Evolutionary conservation across 805 yeast species (phyloP), one percentile per base, ranked within the genome.

Genomic region (Barnettozyma vustinii): DNA sequence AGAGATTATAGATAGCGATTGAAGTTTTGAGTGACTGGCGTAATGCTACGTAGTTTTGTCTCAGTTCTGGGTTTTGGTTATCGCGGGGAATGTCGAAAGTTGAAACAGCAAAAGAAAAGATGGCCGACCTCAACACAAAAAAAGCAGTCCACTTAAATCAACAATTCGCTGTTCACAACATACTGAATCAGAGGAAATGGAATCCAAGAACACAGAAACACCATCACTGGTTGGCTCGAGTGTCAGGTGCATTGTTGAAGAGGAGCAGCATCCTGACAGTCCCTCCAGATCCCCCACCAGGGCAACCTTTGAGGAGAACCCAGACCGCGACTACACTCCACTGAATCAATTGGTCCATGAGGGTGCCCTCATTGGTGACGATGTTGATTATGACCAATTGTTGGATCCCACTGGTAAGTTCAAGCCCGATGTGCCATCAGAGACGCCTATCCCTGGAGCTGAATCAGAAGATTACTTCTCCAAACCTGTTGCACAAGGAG

Each of bases 301-400:
- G 26, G 35, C 51, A 19, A 30, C 32, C n/a, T 51, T 45, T 19
- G 10, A 45, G 9, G 53, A 46, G 9, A 49, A 41, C 19, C 48
- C 35, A 5, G 44, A 40, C 18, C 18, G 49, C 26, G 52, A 56
- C 41, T 61, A 61, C 49, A 56, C 61, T 37, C 48, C 69, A 2
- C 61, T 71, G 21, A 68, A 59, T 21, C 71, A 72, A 18, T 57
- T 70, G 27, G 62, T 56, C 18, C 67, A 62, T 9, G 77, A 79
- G 41, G 77, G 83, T 37, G 83, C 83, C 4, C 64, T 81, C 7
- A 61, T 80, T 56, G 54, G 76, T 52, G 83, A 77, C 44, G 84
- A 80, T 47, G 82, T 74, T 55, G 76, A 73, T 52, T 73, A 81
- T 55, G 81, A 74, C 23, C 64, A 68, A 19, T 69, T 78, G 43